phyloP scores from a whole-genome alignment of 108 stramenopile genomes.

The Skeletonema menzelii region DNA sequence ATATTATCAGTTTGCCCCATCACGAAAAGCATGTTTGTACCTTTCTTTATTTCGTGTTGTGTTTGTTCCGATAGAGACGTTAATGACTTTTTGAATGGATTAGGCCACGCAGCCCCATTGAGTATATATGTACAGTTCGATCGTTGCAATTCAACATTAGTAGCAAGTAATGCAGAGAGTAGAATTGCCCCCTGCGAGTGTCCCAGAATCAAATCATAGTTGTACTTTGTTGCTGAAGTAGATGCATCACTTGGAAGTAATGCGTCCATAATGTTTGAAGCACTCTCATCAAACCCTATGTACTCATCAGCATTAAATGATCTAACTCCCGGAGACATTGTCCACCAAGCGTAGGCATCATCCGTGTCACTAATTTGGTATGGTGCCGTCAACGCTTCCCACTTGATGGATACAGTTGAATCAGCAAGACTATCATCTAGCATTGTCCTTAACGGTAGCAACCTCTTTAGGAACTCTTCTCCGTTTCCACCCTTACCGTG shows the following conservation, averaged over 20 bases:
- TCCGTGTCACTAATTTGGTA: conserved; percentile 40
- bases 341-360: conserved; percentile 74
- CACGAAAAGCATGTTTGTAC: conserved; percentile 53
- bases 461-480: conserved; percentile 41
- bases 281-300: conserved; percentile 62
- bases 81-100: conserved; percentile 50
- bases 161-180: conserved; percentile 59
- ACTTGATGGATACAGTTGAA: conserved; percentile 21
- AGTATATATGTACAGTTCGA: conserved; percentile 54
- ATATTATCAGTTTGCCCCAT: conserved; percentile 68
- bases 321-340: conserved; percentile 68
- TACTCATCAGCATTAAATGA: conserved; percentile 80
- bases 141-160: conserved; percentile 11
- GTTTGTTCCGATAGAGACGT: conserved; percentile 1
- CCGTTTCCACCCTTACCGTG: conserved; percentile 83
- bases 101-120: conserved; percentile 80
- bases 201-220: conserved; percentile 68
- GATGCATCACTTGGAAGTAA: conserved; percentile 16
- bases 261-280: conserved; percentile 34
- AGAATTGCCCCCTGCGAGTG: conserved; percentile 88
- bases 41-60: neutral
- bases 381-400: conserved; percentile 43
- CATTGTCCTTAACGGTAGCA: conserved; percentile 38
- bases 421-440: conserved; percentile 24
- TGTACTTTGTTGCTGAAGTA: neutral